A percentile compares a stretch with the other conserved stretches of the same genome.
phyloP scores from a whole-genome alignment of 208 protist species.

The Trypanosoma vivax region DNA sequence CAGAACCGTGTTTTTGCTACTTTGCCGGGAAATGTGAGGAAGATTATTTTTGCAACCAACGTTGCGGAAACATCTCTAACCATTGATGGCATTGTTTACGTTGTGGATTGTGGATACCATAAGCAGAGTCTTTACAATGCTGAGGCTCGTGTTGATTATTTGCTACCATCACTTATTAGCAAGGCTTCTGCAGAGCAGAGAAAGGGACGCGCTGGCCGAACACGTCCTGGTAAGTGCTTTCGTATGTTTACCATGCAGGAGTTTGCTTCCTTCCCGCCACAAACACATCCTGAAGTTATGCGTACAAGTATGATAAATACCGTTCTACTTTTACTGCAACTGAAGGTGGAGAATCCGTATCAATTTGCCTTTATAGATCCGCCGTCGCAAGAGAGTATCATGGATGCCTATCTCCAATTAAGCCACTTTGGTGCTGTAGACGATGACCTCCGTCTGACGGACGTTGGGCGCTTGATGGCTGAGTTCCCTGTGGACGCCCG shows the following conservation, averaged over 20 bases:
- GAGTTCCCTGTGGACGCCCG: constrained; percentile 83
- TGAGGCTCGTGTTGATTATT: constrained; percentile 93
- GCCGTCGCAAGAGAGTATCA: constrained; percentile 94
- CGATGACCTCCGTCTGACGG: constrained; percentile 84
- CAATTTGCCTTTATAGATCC: constrained; percentile 97
- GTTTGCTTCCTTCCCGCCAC: constrained; percentile 68
- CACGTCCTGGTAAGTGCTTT: constrained; percentile 97
- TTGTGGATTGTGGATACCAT: constrained; percentile 98
- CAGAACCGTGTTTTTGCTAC: constrained; percentile 73
- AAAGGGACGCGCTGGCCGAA: constrained; percentile 98
- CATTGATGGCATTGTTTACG: constrained; percentile 99
- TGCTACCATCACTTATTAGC: constrained; percentile 98
- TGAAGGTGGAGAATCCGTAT: constrained; percentile 95
- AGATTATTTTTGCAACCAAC: constrained; percentile 98
- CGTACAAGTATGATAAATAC: constrained; percentile 94
- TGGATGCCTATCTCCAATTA: constrained; percentile 94
- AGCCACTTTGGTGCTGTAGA: constrained; percentile 98
- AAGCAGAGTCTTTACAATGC: constrained; percentile 98
- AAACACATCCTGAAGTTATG: constrained; percentile 94
- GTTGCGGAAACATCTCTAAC: constrained; percentile 99
- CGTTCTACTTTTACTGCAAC: constrained; percentile 93
- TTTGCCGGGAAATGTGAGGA: constrained; percentile 45
- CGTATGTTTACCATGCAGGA: constrained; percentile 92
- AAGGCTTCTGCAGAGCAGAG: constrained; percentile 98
- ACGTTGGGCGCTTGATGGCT: constrained; percentile 64